These are phyloP conservation scores for Lentinula aciculospora DNA, from an alignment of 768 basidiomycete genomes.

Conservation along the genomic window DNA sequence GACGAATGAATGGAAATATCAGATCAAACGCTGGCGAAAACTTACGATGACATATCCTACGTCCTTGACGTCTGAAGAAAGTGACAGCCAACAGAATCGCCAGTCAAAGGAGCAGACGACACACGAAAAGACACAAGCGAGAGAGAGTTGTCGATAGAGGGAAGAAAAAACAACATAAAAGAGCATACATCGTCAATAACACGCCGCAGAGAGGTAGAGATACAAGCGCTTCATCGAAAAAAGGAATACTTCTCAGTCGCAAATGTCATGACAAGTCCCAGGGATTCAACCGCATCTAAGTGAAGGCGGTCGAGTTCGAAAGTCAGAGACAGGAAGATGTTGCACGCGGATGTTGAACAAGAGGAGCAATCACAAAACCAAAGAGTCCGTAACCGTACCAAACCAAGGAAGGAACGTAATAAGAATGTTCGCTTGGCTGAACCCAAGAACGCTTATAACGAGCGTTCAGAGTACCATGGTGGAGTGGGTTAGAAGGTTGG, in stretches of 20 bases:
- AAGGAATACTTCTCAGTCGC: constrained; percentile 20
- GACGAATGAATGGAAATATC: constrained; percentile 8
- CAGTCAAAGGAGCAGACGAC: constrained; percentile 24
- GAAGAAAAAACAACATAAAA: constrained; percentile 25
- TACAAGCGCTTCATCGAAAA: constrained; percentile 43
- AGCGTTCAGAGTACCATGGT: constrained; percentile 22
- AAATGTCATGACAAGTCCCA: constrained; percentile 27
- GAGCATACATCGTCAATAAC: constrained; percentile 29
- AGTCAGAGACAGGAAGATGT: constrained; percentile 26
- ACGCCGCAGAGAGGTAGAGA: constrained; percentile 13
- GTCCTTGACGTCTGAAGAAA: constrained; percentile 90
- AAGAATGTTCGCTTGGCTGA: constrained; percentile 37
- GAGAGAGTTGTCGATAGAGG: background rate
- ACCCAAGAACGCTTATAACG: constrained; percentile 3
- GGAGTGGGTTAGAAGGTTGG: constrained; percentile 39
- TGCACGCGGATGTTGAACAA: constrained; percentile 21
- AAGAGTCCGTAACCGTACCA: constrained; percentile 50
- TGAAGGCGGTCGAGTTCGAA: constrained; percentile 35
- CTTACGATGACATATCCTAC: constrained; percentile 94
- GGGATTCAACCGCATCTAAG: constrained; percentile 26
- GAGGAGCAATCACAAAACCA: constrained; percentile 15
- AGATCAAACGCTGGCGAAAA: constrained; percentile 14
- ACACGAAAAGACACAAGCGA: constrained; percentile 17
- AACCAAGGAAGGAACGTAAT: constrained; percentile 36
- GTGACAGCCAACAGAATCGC: constrained; percentile 22